These are phyloP conservation scores for Isatis lusitanica DNA, from an alignment of 441 rosid genomes.

Conservation along the genomic window DNA sequence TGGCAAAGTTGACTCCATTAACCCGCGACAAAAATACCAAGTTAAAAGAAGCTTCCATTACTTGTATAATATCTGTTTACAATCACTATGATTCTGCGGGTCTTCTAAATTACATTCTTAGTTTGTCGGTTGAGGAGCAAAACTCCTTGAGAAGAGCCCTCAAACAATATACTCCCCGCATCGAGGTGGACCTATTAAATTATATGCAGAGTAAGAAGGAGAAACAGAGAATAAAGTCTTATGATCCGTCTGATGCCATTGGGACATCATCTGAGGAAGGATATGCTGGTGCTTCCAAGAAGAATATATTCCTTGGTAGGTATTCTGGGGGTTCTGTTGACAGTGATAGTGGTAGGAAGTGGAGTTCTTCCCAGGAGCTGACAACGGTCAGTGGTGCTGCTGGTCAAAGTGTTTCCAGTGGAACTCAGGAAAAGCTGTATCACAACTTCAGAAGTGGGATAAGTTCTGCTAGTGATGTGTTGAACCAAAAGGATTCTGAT, in stretches of 20 bases:
- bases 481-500: slow-evolving; percentile 55
- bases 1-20: slow-evolving; percentile 84
- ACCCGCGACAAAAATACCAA: slow-evolving; percentile 88
- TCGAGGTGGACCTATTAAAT: slow-evolving; percentile 95
- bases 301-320: slow-evolving; percentile 74
- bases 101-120: slow-evolving; percentile 90
- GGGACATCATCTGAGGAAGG: slow-evolving; percentile 96
- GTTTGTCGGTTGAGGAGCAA: slow-evolving; percentile 97
- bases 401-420: slow-evolving; percentile 59
- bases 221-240: slow-evolving; percentile 78
- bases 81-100: slow-evolving; percentile 82
- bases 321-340: slow-evolving; percentile 82
- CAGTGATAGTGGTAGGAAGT: slow-evolving; percentile 82
- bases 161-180: slow-evolving; percentile 94
- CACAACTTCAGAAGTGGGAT: slow-evolving; percentile 58
- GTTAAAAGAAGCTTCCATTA: slow-evolving; percentile 90
- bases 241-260: slow-evolving; percentile 84
- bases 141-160: slow-evolving; percentile 91
- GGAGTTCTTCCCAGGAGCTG: slow-evolving; percentile 81
- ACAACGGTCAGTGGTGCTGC: slow-evolving; percentile 45
- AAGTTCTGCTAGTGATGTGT: slow-evolving; percentile 47
- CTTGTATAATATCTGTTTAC: slow-evolving; percentile 93
- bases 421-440: slow-evolving; percentile 65
- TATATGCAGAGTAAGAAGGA: slow-evolving; percentile 95
- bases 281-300: slow-evolving; percentile 61